Evolutionary conservation across 768 basidiomycete genomes (phyloP).

Genomic region (Chalciporus pseudorubinellus): DNA sequence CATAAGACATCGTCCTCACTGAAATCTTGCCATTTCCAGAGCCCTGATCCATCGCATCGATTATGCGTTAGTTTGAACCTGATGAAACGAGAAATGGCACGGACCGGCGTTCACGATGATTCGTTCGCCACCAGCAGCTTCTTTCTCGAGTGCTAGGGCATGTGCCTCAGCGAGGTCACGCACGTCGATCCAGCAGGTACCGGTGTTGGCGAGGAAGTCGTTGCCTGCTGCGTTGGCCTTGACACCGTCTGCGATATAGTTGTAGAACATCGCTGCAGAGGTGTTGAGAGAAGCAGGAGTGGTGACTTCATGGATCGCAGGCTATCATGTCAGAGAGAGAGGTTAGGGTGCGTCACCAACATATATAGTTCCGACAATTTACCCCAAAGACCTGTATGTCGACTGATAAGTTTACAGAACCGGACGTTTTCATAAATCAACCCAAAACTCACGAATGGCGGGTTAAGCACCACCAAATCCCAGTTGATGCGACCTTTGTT

Average conservation of each 20-base stretch:
- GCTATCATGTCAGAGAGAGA: conserved; percentile 24
- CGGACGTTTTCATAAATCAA: not conserved
- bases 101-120: conserved; percentile 47
- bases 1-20: conserved; percentile 14
- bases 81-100: not conserved
- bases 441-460: conserved; percentile 34
- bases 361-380: not conserved
- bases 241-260: conserved; percentile 27
- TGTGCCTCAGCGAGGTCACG: conserved; percentile 57
- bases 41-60: conserved; percentile 8
- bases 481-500: conserved; percentile 34
- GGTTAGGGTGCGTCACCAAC: not conserved
- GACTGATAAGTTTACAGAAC: not conserved
- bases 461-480: conserved; percentile 41
- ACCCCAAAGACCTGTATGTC: conserved; percentile 30
- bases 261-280: conserved; percentile 37
- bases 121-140: conserved; percentile 54
- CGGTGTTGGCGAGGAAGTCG: conserved; percentile 22
- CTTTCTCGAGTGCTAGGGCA: conserved; percentile 47
- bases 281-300: conserved; percentile 37
- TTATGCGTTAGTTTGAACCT: not conserved
- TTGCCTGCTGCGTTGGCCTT: conserved; percentile 23
- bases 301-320: conserved; percentile 41
- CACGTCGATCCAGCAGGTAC: conserved; percentile 46
- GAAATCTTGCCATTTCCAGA: conserved; percentile 33